Evolutionary conservation across 495 filamentous ascomycete genomes (phyloP).

Genomic region (Clohesyomyces aquaticus): DNA sequence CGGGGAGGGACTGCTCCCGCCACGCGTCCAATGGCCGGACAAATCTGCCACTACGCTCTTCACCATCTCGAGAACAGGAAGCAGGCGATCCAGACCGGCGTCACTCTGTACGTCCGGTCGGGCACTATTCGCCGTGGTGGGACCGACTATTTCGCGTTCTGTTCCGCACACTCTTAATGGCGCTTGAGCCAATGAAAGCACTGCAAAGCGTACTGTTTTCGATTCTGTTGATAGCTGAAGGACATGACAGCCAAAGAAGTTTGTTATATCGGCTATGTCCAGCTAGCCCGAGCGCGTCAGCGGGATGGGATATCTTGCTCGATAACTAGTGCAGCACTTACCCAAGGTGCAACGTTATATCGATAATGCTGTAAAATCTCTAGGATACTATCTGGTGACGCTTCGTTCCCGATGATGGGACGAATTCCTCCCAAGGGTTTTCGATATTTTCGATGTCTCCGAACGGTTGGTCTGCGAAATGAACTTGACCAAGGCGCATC

Average conservation of each 20-base stretch:
- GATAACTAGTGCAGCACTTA: too few relatives aligned
- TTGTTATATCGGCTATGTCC: conserved; percentile 7
- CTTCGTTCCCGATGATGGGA: background rate
- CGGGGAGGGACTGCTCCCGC: background rate
- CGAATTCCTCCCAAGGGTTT: too few relatives aligned
- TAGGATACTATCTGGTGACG: conserved; percentile 2
- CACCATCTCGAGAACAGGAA: background rate
- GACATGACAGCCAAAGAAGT: conserved; percentile 9
- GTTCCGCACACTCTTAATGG: background rate
- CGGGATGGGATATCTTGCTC: too few relatives aligned
- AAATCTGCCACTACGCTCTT: background rate
- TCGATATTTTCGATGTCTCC: too few relatives aligned
- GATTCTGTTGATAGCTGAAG: conserved; percentile 5
- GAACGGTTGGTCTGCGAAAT: too few relatives aligned
- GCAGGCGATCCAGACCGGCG: background rate
- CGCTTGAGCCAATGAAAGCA: conserved; percentile 6
- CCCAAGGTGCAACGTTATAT: conserved; percentile 22
- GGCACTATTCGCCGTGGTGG: background rate
- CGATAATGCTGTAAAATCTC: conserved; percentile 11
- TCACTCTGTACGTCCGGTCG: background rate
- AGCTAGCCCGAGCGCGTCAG: background rate
- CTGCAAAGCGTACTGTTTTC: conserved; percentile 2
- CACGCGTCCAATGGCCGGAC: background rate
- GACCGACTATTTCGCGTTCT: background rate
- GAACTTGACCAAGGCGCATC: too few relatives aligned